Conservation (phyloP, 2,329 filamentous ascomycete genomes). For the Fonsecaea multimorphosa region DNA sequence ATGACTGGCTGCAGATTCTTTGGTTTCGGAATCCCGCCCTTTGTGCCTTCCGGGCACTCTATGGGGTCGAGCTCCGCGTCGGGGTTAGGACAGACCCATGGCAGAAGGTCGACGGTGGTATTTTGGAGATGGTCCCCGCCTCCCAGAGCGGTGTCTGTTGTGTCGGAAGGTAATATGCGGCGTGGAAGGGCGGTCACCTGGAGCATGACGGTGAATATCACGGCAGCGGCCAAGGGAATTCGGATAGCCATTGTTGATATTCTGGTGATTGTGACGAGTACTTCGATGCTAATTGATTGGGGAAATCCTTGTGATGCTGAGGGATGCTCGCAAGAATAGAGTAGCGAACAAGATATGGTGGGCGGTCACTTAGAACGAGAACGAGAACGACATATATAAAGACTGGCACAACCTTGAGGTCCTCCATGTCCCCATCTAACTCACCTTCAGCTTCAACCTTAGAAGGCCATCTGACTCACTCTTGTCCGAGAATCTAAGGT, state of each 20-base stretch:
- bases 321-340: too few relatives aligned
- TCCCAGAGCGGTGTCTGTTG: not conserved
- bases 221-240: not conserved
- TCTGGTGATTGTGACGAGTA: not conserved
- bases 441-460: not conserved
- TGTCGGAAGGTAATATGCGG: not conserved
- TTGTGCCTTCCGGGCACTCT: not conserved
- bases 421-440: not conserved
- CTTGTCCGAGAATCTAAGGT: not conserved
- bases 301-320: too few relatives aligned
- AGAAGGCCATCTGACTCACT: too few relatives aligned
- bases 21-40: not conserved
- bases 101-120: not conserved
- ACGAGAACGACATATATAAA: slow-evolving; percentile 1
- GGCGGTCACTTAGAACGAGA: not conserved
- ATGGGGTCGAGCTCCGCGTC: not conserved
- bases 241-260: not conserved
- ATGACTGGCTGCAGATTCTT: not conserved
- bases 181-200: not conserved
- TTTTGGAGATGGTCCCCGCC: not conserved
- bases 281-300: too few relatives aligned
- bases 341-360: not conserved
- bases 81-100: not conserved
- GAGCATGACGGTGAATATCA: not conserved
- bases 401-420: not conserved